Percentiles rank a stretch among this genome's conserved stretches.
Conservation (phyloP, 148 eudicot species). For the Tetragonia tetragonoides region DNA sequence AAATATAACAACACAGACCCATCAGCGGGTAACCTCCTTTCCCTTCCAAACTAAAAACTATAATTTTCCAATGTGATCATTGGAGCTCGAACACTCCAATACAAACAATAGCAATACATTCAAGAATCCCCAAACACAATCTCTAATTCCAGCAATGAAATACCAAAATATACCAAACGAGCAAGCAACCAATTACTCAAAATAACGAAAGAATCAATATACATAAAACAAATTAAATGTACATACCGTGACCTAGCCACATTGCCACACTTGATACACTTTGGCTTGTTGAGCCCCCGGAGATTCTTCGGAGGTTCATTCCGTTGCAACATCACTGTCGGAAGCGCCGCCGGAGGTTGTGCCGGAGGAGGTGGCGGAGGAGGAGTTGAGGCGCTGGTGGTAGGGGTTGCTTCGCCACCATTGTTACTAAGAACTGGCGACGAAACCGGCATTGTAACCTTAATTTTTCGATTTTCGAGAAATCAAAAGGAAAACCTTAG, state of each 20-base stretch:
- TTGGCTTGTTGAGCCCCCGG: conserved; percentile 48
- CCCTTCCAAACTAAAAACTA: no score
- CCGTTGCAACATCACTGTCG: conserved; percentile 22
- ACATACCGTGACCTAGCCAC: conserved; percentile 51
- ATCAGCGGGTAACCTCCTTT: no score
- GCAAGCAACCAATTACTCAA: no score
- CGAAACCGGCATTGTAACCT: conserved; percentile 15
- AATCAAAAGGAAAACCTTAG: neutral
- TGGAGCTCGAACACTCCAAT: no score
- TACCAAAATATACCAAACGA: no score
- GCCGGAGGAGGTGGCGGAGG: conserved; percentile 10
- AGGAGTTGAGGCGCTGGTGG: conserved; percentile 1
- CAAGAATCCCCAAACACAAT: neutral
- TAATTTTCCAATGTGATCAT: no score
- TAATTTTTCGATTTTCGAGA: neutral
- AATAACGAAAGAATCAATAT: no score
- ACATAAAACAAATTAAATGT: neutral
- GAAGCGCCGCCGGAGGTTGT: conserved; percentile 13
- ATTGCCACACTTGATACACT: conserved; percentile 52
- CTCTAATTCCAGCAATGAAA: neutral
- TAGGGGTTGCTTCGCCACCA: conserved; percentile 24
- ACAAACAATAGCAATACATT: no score
- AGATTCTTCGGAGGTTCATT: conserved; percentile 35
- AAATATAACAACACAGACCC: no score
- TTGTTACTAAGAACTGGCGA: conserved; percentile 31